These are phyloP conservation scores for Xylariaceae sp. DNA, from an alignment of 2,329 filamentous ascomycete species.

Conservation along the genomic window DNA sequence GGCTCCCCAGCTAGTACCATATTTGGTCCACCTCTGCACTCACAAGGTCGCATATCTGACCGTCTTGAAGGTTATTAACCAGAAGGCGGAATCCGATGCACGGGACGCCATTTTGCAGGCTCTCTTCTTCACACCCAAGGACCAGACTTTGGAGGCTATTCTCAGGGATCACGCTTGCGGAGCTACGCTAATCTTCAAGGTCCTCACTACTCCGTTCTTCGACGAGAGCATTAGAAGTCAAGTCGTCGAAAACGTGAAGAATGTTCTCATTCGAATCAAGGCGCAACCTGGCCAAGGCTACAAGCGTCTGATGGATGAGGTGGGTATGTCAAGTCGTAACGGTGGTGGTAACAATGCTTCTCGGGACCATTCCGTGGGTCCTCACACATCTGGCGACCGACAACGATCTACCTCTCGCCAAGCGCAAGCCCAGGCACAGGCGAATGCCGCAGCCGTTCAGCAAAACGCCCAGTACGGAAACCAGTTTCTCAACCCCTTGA, in stretches of 20 bases:
- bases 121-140: constrained; percentile 85
- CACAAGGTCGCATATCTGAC: constrained; percentile 98
- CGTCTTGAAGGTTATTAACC: constrained; percentile 96
- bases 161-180: constrained; percentile 88
- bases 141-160: constrained; percentile 85
- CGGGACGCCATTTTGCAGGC: constrained; percentile 86
- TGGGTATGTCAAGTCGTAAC: constrained; percentile 74
- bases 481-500: constrained; percentile 54
- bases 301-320: constrained; percentile 98
- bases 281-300: constrained; percentile 93
- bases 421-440: constrained; percentile 32
- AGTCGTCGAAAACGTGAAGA: constrained; percentile 88
- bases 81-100: constrained; percentile 90
- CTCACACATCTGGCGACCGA: constrained; percentile 46
- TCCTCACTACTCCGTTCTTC: constrained; percentile 94
- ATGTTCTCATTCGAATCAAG: constrained; percentile 84
- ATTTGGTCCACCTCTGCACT: constrained; percentile 91
- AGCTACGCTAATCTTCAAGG: constrained; percentile 96
- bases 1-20: constrained; percentile 86
- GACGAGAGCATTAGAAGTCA: constrained; percentile 86
- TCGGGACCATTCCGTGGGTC: constrained; percentile 45
- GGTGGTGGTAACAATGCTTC: constrained; percentile 40
- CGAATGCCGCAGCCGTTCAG: constrained; percentile 30
- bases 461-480: constrained; percentile 41
- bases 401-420: constrained; percentile 58